These are phyloP conservation scores for Candida suzukii DNA, from an alignment of 805 yeast genomes.

Conservation along the genomic window DNA sequence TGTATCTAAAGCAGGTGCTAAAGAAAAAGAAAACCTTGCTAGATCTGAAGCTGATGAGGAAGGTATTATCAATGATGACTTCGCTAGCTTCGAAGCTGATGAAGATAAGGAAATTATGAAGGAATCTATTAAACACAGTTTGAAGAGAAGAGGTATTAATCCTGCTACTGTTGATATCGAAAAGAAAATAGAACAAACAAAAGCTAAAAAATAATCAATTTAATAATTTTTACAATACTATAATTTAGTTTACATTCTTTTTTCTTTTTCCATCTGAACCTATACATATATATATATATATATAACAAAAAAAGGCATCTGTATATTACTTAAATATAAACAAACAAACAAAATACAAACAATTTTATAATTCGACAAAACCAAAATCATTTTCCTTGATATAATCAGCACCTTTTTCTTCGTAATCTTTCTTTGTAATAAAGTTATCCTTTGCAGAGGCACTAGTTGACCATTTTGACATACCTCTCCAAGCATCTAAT, in stretches of 20 bases:
- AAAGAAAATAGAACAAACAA: conserved; percentile 14
- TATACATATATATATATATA: background rate
- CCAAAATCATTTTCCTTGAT: conserved; percentile 83
- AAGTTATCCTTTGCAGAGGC: conserved; percentile 36
- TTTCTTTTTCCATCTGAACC: background rate
- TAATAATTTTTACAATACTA: background rate
- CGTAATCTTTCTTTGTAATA: conserved; percentile 67
- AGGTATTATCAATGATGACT: conserved; percentile 79
- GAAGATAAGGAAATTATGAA: conserved; percentile 70
- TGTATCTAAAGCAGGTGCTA: conserved; percentile 79
- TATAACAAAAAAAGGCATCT: background rate
- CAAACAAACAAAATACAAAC: background rate
- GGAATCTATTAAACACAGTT: conserved; percentile 55
- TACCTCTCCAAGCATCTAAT: conserved; percentile 89
- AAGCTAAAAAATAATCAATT: background rate
- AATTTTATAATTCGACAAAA: conserved; percentile 14
- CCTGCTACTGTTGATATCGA: conserved; percentile 38
- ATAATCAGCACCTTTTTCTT: conserved; percentile 85
- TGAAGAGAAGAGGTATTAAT: conserved; percentile 68
- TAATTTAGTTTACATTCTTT: background rate
- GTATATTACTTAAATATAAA: background rate
- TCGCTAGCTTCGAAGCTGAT: conserved; percentile 70
- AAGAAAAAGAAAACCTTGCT: conserved; percentile 77
- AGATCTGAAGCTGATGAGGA: conserved; percentile 72
- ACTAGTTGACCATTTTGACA: conserved; percentile 68